phyloP scores from a whole-genome alignment of 2,329 filamentous ascomycete species.

The Trichoderma sp. region DNA sequence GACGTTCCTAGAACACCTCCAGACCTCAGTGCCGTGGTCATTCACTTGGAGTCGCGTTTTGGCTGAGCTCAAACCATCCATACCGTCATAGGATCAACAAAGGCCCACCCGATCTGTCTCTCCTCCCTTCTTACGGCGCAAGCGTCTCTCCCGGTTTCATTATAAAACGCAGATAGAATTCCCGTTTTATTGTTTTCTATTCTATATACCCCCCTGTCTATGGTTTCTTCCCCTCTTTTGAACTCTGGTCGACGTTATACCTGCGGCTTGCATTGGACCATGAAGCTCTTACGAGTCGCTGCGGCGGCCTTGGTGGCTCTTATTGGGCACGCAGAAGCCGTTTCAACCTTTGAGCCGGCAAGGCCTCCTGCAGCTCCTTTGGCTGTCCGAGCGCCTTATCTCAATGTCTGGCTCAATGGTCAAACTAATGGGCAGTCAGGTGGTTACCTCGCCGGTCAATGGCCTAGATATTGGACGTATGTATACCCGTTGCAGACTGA shows the following conservation, averaged over 20 bases:
- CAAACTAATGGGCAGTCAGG: constrained; percentile 61
- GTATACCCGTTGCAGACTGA: constrained; percentile 29
- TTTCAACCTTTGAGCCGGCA: constrained; percentile 60
- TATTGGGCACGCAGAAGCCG: constrained; percentile 22
- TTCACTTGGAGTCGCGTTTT: neutral
- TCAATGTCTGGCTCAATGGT: constrained; percentile 66
- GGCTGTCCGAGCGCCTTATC: constrained; percentile 71
- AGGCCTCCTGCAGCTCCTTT: constrained; percentile 67
- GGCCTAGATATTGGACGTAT: constrained; percentile 68
- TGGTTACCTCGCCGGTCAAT: constrained; percentile 65
- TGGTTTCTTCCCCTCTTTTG: neutral
- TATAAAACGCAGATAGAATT: constrained; percentile 5
- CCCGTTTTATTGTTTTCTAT: neutral
- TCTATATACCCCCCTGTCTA: neutral
- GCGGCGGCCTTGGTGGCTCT: constrained; percentile 23
- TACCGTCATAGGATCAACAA: constrained; percentile 16
- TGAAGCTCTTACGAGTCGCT: constrained; percentile 26
- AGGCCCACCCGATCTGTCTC: constrained; percentile 12
- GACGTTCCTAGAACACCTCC: neutral
- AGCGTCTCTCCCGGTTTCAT: neutral
- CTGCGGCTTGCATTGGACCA: constrained; percentile 1
- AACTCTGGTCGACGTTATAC: neutral
- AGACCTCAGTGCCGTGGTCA: neutral
- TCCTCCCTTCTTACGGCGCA: neutral
- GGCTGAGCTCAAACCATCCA: neutral